Conservation (phyloP, 2,329 filamentous ascomycete species). For the Fusarium transvaalense region DNA sequence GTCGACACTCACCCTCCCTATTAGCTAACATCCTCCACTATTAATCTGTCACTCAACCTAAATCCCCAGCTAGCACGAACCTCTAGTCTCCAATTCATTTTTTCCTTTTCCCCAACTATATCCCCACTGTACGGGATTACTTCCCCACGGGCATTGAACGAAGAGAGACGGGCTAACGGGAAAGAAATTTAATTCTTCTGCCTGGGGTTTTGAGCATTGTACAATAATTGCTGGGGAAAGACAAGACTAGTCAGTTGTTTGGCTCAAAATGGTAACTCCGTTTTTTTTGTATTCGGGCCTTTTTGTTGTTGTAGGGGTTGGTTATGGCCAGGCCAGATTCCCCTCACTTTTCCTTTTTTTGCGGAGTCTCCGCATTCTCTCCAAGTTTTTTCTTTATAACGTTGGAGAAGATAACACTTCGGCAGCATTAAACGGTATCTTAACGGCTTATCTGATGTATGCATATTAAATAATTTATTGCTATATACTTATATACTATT, state of each 20-base stretch:
- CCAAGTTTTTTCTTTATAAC: conserved; percentile 17
- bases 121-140: background rate
- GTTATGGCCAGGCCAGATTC: conserved; percentile 6
- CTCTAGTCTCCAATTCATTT: conserved; percentile 10
- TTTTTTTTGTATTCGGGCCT: conserved; percentile 25
- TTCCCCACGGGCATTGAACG: conserved; percentile 31
- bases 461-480: background rate
- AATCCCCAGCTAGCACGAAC: background rate
- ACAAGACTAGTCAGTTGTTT: background rate
- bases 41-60: background rate
- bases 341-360: conserved; percentile 26
- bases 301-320: conserved; percentile 7
- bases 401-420: background rate
- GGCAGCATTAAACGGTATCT: background rate
- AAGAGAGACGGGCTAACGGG: background rate
- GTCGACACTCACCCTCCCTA: conserved; percentile 11
- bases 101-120: conserved; percentile 10
- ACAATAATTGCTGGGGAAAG: background rate
- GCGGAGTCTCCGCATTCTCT: conserved; percentile 43
- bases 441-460: too few species aligned
- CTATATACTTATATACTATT: too few species aligned
- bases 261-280: background rate
- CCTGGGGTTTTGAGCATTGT: background rate
- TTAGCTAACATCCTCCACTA: conserved; percentile 2
- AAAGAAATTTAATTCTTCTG: conserved; percentile 18